Base-by-base conservation (phyloP, 2,329 filamentous ascomycete species). In the Emmonsia crescens region DNA sequence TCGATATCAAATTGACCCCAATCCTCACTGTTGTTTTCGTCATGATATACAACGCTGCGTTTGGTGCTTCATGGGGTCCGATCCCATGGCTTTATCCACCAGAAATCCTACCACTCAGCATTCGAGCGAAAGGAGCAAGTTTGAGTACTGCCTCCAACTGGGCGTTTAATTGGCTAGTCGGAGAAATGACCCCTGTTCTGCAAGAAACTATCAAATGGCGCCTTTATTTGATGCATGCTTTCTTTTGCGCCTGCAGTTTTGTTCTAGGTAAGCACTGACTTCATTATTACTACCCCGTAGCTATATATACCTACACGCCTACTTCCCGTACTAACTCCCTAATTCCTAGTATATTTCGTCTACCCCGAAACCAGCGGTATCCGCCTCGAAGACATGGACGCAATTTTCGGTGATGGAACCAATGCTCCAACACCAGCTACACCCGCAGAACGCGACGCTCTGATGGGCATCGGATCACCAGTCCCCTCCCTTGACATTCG, bases 21-120 rank as follows among this genome's bases (percentile, higher is more conserved):
- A 88, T 83, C 6, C 76, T 96, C 72, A 94, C 96, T 2, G 94
- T 97, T 57, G 76, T 96, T 58, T 96, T 95, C 70, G 94, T 99
- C 72, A 96, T 97, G 89, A 88, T 96, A 57, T 99, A 97, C 78
- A 99, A 99, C 71, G 94, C 93, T 5, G 89, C 94, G 8, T 99
- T 97, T 73, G 94, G 94, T 56, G 96, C 92, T 72, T 89, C 86
- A n/a, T 99, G 94, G 94, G 94, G 94, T 21, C 94, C 94, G 0
- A 96, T 99, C 64, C 94, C 94, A 9, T 99, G 94, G 94, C 80
- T 99, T 19, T 97, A 97, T 74, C 94, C 94, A 16, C 94, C 94
- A n/a, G 94, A 99, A 81, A 99, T 99, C 77, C 81, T 99, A 51
- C 94, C 94, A 4, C 81, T 99, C 64, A 96, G 91, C 79, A 96